Percentiles rank a stretch among this genome's conserved stretches.
Conservation (phyloP, 108 stramenopile genomes). For the Fragilaria crotonensis region DNA sequence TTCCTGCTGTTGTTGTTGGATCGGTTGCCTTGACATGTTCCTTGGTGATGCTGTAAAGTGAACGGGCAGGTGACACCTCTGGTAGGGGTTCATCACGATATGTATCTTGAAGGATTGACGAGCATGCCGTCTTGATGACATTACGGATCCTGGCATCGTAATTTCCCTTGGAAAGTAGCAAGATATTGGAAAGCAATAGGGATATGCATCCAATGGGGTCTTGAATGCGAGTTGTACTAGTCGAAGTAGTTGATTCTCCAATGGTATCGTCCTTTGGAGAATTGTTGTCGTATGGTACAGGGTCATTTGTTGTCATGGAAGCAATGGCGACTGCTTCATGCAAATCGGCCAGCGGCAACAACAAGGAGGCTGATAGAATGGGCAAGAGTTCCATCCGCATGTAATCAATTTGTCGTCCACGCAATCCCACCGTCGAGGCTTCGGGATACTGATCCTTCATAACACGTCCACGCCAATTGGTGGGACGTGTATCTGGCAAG, state of each 20-base stretch:
- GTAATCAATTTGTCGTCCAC: background rate
- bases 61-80: background rate
- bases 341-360: background rate
- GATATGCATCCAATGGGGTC: background rate
- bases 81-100: background rate
- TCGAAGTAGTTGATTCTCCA: no score
- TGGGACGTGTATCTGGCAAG: background rate
- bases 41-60: background rate
- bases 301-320: no score
- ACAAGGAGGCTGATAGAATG: background rate
- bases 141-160: constrained; percentile 52
- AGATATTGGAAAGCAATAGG: background rate
- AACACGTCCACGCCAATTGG: background rate
- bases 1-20: background rate
- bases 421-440: background rate
- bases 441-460: background rate
- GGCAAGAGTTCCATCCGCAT: background rate
- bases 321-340: no score
- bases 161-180: background rate
- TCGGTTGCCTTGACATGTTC: background rate
- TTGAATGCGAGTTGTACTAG: background rate
- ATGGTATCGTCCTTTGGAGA: background rate
- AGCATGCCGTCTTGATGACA: constrained; percentile 43
- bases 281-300: no score
- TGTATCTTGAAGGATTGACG: constrained; percentile 16